Evolutionary conservation across 116 monocot species (phyloP), one percentile per base, ranked within the genome.

Genomic region (Iris pallida): DNA sequence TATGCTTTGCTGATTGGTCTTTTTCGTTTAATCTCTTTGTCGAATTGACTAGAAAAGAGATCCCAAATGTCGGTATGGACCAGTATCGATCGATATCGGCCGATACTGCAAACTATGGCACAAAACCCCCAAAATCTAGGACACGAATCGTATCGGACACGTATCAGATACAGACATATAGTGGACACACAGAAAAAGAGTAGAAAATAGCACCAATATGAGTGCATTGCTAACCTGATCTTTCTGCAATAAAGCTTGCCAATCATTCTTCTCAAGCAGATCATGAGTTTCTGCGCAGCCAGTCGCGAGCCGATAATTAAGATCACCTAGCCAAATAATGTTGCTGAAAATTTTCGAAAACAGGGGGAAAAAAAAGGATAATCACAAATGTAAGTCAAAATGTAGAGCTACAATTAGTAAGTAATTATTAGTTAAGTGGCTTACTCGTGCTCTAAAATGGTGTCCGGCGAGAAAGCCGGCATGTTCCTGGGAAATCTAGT

Each of bases 261-360:
- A 92, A 30, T 85, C 81, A 14, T 81, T 83, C 61, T 47, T 76
- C 65, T 69, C 66, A 8, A 88, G 55, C 45, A 81, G 61, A 19
- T 78, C 76, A n/a, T 66, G 58, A 4, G 75, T 83, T 49, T 83
- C 81, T 20, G 71, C 40, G 69, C 64, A 68, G 20, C 73, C 71
- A 1, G 76, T 5, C 2, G 68, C 66, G 0, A 92, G 70, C 0
- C 92, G 68, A 49, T 92, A 92, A 19, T 92, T 92, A 1, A 92
- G 78, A 67, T 92, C 92, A 0, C 92, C 92, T 5, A 92, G 80
- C 88, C 88, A 92, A 61, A 92, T 85, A 0, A 92, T 49, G 62
- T 83, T 82, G 53, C 88, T 92, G 83, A 61, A 73, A 12, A 71
- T 52, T 12, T 46, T 53, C 12, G 4, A 60, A 30, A n/a, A 69